Percentiles rank a stretch among this genome's conserved stretches.
Evolutionary conservation across 768 basidiomycete species (phyloP).

Genomic region (Stropharia rugosoannulata): DNA sequence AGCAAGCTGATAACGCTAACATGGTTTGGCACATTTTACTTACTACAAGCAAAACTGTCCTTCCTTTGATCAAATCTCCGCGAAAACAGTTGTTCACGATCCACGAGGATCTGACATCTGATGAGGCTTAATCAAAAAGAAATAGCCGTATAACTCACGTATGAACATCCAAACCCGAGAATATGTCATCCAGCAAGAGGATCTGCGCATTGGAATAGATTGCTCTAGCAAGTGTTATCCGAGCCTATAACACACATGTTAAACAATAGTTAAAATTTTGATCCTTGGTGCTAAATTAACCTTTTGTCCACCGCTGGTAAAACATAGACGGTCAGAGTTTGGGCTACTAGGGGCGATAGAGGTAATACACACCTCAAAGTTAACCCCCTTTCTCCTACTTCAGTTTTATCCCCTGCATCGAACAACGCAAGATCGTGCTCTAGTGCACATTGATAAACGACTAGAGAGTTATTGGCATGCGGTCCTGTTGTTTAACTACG

Average conservation of each 20-base stretch:
- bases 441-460: conserved; percentile 69
- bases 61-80: conserved; percentile 68
- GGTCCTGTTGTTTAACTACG: too few relatives aligned
- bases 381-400: conserved; percentile 70
- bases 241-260: conserved; percentile 39
- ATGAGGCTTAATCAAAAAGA: background rate
- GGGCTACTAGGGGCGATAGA: background rate
- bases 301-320: conserved; percentile 40
- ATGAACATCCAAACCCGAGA: conserved; percentile 55
- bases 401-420: conserved; percentile 63
- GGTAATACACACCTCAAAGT: conserved; percentile 33
- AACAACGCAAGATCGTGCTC: conserved; percentile 71
- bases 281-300: conserved; percentile 30
- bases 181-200: conserved; percentile 71
- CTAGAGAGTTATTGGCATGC: conserved; percentile 20
- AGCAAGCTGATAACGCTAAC: too few relatives aligned
- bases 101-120: conserved; percentile 9
- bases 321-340: background rate
- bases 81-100: conserved; percentile 72
- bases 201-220: conserved; percentile 54
- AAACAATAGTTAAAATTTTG: conserved; percentile 21
- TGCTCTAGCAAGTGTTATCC: conserved; percentile 45
- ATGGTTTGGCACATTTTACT: conserved; percentile 7
- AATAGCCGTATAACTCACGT: conserved; percentile 19
- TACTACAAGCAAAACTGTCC: conserved; percentile 81